phyloP scores from a whole-genome alignment of 768 basidiomycete species.

The Pulveroboletus ravenelii region DNA sequence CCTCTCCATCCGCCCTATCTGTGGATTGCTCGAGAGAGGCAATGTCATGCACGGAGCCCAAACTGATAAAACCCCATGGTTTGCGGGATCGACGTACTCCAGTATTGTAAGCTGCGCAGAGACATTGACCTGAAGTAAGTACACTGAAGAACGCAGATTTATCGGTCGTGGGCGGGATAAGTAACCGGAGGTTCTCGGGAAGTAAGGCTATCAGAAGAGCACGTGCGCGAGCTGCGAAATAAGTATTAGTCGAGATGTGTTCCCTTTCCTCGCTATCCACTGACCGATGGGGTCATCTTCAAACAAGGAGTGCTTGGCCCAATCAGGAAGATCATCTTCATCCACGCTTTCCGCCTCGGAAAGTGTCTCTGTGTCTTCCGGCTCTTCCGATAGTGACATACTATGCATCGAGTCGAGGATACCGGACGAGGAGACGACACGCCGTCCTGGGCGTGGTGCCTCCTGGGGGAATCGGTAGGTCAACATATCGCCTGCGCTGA shows the following conservation, averaged over 20 bases:
- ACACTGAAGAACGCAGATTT: conserved; percentile 43
- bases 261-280: conserved; percentile 18
- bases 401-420: conserved; percentile 52
- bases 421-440: conserved; percentile 54
- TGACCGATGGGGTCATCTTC: conserved; percentile 54
- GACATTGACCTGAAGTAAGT: conserved; percentile 71
- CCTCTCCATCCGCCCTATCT: conserved; percentile 30
- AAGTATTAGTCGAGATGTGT: conserved; percentile 1
- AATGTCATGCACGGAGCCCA: conserved; percentile 74
- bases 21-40: conserved; percentile 55
- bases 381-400: conserved; percentile 53
- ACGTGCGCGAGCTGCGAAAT: conserved; percentile 57
- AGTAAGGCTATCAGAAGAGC: conserved; percentile 57
- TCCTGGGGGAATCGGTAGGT: conserved; percentile 20
- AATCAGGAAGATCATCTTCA: conserved; percentile 70
- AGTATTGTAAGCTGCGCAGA: conserved; percentile 77
- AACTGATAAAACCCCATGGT: conserved; percentile 85
- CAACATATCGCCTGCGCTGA: conserved; percentile 29
- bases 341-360: conserved; percentile 44
- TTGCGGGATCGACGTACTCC: conserved; percentile 75
- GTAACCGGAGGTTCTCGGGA: conserved; percentile 47
- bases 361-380: conserved; percentile 48
- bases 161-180: conserved; percentile 33
- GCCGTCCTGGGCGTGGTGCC: conserved; percentile 30
- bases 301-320: conserved; percentile 66